Evolutionary conservation across 257 asterid species (phyloP), one percentile per base, ranked within the genome.

Genomic region (Galeopsis tetrahit): DNA sequence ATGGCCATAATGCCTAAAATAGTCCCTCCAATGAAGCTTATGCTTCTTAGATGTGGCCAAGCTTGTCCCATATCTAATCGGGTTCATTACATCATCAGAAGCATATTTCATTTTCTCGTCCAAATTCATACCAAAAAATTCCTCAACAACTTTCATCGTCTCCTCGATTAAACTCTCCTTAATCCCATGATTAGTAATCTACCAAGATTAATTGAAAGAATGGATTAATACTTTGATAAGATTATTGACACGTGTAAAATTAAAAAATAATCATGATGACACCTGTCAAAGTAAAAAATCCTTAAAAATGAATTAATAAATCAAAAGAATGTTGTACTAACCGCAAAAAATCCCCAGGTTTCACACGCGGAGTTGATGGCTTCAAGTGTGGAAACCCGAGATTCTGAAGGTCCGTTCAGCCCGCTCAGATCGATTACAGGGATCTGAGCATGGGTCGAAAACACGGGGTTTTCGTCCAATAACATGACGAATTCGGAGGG

Each of bases 11-110:
- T 86, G 92, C 63, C 92, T 84, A 59, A 86, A 74, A 39, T 55
- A 88, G 66, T 88, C 91, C 67, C 95, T 88, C 95, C 95, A 88
- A 53, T 84, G 85, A 49, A 77, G 86, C 13, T 28, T 1, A 55
- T 82, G 85, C 32, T 70, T 76, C 66, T 65, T 74, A 1, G 83
- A 68, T 0, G 91, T 77, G 73, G 81, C 84, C 81, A 88, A 79
- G 59, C 92, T 88, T 15, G 91, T 88, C 59, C 95, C 91, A 48
- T 84, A 84, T 57, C 95, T 77, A 1, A 84, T 59, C 0, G 85
- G 81, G 7, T 80, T 80, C 92, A 88, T 68, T n/a, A 86, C 95
- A 74, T 88, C 81, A 0, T 86, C 88, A 0, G 88, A 84, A 32
- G 10, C 79, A 70, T 81, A 86, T 63, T 74, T 72, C 87, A 82